A percentile compares a stretch with the other conserved stretches of the same genome.
phyloP scores from a whole-genome alignment of 148 eudicot genomes.

The Oxyria digyna region DNA sequence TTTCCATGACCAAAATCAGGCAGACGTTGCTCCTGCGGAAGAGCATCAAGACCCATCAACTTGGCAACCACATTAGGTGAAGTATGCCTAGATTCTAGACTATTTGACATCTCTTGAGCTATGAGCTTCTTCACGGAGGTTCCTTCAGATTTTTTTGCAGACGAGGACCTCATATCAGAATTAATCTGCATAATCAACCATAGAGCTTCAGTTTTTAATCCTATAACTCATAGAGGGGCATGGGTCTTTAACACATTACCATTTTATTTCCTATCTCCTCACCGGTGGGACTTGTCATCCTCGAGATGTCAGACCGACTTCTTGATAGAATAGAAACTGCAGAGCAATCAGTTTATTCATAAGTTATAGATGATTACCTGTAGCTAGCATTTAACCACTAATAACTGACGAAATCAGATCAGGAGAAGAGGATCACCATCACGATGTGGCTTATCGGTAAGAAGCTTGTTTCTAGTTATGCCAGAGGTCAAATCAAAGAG shows the following conservation, averaged over 20 bases:
- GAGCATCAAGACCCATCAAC: conserved; percentile 94
- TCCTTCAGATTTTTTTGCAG: conserved; percentile 37
- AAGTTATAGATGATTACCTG: not conserved
- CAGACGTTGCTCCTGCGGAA: conserved; percentile 40
- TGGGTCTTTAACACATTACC: conserved; percentile 25
- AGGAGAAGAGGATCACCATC: conserved; percentile 5
- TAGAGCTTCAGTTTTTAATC: not conserved
- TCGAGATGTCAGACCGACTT: conserved; percentile 51
- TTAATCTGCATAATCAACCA: conserved; percentile 35
- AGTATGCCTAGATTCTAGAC: conserved; percentile 35
- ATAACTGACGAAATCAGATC: not conserved
- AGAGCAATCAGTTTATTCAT: conserved; percentile 8
- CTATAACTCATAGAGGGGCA: not conserved
- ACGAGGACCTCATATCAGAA: conserved; percentile 36
- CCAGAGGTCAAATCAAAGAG: conserved; percentile 59
- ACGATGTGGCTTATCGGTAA: conserved; percentile 65
- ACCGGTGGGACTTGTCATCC: conserved; percentile 26
- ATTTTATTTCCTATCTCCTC: conserved; percentile 52
- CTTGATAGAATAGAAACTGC: conserved; percentile 63
- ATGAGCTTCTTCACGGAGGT: conserved; percentile 90
- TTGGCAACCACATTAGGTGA: conserved; percentile 79
- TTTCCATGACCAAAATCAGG: conserved; percentile 27
- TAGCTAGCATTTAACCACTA: not conserved
- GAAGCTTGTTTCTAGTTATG: conserved; percentile 50
- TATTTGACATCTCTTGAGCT: conserved; percentile 77